These are phyloP conservation scores for Ascochyta fabae DNA, from an alignment of 2,329 filamentous ascomycete genomes.

Conservation along the genomic window DNA sequence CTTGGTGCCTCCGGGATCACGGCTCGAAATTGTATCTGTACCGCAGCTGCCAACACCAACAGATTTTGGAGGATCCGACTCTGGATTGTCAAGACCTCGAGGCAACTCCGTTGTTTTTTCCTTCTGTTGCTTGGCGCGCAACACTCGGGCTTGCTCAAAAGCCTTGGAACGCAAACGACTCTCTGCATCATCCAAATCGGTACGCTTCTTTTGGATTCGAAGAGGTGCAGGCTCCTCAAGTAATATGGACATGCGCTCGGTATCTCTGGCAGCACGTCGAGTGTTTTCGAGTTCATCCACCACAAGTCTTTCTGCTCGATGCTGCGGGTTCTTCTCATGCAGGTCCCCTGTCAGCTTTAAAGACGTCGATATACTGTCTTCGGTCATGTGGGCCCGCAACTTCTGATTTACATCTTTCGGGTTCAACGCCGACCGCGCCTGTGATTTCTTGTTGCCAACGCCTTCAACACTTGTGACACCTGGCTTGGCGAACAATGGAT, in stretches of 20 bases:
- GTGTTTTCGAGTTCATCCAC: neutral
- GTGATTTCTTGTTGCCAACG: neutral
- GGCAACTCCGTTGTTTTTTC: neutral
- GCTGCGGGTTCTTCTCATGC: neutral
- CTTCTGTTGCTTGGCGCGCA: constrained; percentile 10
- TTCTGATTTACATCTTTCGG: neutral
- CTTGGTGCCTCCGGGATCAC: neutral
- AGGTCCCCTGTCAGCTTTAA: neutral
- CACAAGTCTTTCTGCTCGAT: neutral
- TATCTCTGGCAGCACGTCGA: neutral
- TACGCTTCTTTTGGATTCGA: neutral
- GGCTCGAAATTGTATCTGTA: neutral
- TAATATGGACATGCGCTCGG: neutral
- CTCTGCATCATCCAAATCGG: neutral
- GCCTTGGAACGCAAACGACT: neutral
- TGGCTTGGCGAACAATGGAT: neutral
- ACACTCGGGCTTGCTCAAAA: neutral
- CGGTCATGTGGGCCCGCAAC: neutral
- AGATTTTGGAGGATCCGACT: neutral
- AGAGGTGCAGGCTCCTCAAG: constrained; percentile 3
- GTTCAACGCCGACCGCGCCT: neutral
- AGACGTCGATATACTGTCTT: neutral
- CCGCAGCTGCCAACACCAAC: neutral
- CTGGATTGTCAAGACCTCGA: neutral
- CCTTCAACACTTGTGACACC: neutral